Conservation (phyloP, 2,329 filamentous ascomycete genomes). For the Niveomyces coronatus region DNA sequence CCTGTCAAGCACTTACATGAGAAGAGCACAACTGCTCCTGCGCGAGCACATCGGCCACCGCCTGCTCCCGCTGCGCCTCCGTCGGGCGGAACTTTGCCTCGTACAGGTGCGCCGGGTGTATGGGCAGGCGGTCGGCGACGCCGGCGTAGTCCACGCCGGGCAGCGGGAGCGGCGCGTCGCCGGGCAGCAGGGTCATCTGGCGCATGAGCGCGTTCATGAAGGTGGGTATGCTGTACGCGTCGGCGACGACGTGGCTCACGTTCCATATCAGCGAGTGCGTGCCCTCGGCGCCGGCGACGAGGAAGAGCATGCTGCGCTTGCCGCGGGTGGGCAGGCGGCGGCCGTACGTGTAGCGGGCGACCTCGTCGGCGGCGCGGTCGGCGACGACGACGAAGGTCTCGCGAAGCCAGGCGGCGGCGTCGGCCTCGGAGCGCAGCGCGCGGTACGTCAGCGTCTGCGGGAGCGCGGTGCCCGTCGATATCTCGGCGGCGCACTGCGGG, state of each 20-base stretch:
- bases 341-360: background rate
- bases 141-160: background rate
- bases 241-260: slow-evolving; percentile 1
- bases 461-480: slow-evolving; percentile 1
- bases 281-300: background rate
- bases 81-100: background rate
- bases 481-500: background rate
- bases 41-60: background rate
- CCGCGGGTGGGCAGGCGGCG: background rate
- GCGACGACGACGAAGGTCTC: background rate
- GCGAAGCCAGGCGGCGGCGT: background rate
- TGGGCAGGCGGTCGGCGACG: background rate
- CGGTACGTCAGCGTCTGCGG: slow-evolving; percentile 2
- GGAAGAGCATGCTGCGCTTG: slow-evolving; percentile 4
- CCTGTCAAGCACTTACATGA: too few species aligned
- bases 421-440: background rate
- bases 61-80: slow-evolving; percentile 1
- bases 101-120: slow-evolving; percentile 1
- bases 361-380: background rate
- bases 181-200: background rate
- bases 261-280: slow-evolving; percentile 1
- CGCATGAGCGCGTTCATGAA: background rate
- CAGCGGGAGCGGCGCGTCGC: background rate
- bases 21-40: background rate
- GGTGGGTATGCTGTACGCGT: background rate